Evolutionary conservation across 2,329 filamentous ascomycete genomes (phyloP).

Genomic region (Ophiostoma angusticollis): DNA sequence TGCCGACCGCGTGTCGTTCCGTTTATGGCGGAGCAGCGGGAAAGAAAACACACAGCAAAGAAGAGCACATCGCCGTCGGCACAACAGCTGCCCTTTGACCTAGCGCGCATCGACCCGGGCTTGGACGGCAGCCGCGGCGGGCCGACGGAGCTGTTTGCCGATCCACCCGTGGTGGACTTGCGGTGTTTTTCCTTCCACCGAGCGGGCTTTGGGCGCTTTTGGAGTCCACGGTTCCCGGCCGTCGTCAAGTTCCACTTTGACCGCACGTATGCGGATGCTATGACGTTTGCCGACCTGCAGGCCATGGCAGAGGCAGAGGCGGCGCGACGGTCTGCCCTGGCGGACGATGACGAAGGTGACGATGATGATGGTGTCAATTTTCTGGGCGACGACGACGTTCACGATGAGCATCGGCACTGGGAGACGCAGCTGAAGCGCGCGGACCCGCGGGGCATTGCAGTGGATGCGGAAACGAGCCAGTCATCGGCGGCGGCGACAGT

Average conservation of each 20-base stretch:
- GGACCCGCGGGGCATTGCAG: slow-evolving; percentile 31
- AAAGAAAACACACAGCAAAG: slow-evolving; percentile 21
- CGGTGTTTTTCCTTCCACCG: slow-evolving; percentile 71
- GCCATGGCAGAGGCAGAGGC: slow-evolving; percentile 35
- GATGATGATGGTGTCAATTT: background rate
- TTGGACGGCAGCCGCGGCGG: slow-evolving; percentile 26
- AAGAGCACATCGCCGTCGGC: background rate
- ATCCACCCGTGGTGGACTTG: slow-evolving; percentile 67
- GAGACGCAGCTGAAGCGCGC: slow-evolving; percentile 44
- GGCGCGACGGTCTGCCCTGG: slow-evolving; percentile 15
- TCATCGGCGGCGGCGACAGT: slow-evolving; percentile 17
- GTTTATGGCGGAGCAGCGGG: too few species aligned
- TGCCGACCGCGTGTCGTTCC: slow-evolving; percentile 31
- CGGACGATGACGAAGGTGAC: background rate
- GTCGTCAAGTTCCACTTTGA: slow-evolving; percentile 70
- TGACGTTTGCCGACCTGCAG: slow-evolving; percentile 60
- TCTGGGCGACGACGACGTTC: background rate
- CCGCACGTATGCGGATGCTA: slow-evolving; percentile 52
- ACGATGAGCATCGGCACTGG: slow-evolving; percentile 31
- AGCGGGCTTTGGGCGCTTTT: slow-evolving; percentile 54
- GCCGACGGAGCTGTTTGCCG: slow-evolving; percentile 46
- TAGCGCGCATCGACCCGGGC: slow-evolving; percentile 33
- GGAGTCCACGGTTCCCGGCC: slow-evolving; percentile 62
- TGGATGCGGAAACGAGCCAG: slow-evolving; percentile 33
- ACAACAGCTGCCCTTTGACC: slow-evolving; percentile 21